Conservation (phyloP, 768 basidiomycete genomes). For the Suillus americanus region DNA sequence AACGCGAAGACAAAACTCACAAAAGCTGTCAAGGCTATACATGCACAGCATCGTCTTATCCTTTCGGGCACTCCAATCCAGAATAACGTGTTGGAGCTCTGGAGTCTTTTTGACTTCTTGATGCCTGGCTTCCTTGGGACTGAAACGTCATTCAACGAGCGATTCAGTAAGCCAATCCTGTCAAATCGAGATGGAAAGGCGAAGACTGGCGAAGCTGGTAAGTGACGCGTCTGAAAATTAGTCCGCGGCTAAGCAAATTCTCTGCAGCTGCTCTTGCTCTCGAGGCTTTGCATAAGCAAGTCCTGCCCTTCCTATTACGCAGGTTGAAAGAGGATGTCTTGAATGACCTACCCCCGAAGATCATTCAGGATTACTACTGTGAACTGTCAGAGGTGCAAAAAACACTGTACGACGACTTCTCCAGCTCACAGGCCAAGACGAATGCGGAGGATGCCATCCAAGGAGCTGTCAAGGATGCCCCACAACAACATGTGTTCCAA, state of each 20-base stretch:
- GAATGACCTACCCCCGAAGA: slow-evolving; percentile 94
- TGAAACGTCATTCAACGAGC: slow-evolving; percentile 90
- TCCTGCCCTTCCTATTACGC: slow-evolving; percentile 94
- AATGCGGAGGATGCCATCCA: slow-evolving; percentile 67
- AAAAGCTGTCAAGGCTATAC: slow-evolving; percentile 89
- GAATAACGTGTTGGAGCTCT: slow-evolving; percentile 96
- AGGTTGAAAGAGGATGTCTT: slow-evolving; percentile 97
- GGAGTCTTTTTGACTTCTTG: slow-evolving; percentile 98
- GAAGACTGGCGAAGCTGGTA: slow-evolving; percentile 92
- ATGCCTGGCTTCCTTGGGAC: slow-evolving; percentile 99
- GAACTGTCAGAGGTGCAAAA: slow-evolving; percentile 95
- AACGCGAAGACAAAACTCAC: slow-evolving; percentile 98
- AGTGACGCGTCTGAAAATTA: slow-evolving; percentile 26
- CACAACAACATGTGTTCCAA: slow-evolving; percentile 92
- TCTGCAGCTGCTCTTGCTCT: slow-evolving; percentile 83
- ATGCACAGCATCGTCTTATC: slow-evolving; percentile 90
- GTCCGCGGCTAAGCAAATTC: slow-evolving; percentile 4
- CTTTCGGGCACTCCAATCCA: slow-evolving; percentile 98
- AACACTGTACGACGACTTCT: slow-evolving; percentile 91
- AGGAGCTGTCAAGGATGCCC: slow-evolving; percentile 34
- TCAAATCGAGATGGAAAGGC: slow-evolving; percentile 94
- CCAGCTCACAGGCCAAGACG: slow-evolving; percentile 68
- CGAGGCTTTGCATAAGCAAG: slow-evolving; percentile 97
- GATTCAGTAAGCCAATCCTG: slow-evolving; percentile 94
- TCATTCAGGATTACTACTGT: slow-evolving; percentile 99